phyloP scores from a whole-genome alignment of 805 yeast species.

The Yueomyces sp. region DNA sequence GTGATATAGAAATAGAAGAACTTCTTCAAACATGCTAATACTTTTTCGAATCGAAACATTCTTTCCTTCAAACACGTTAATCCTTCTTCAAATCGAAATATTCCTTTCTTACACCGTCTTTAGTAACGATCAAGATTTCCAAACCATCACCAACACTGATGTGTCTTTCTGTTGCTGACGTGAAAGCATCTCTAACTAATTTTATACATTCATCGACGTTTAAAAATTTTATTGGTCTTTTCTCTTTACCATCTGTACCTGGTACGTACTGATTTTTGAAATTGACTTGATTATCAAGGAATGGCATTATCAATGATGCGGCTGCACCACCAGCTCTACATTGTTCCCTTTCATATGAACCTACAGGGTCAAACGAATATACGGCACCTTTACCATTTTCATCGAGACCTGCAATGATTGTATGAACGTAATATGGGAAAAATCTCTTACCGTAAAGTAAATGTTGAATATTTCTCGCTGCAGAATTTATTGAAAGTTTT shows the following conservation, averaged over 20 bases:
- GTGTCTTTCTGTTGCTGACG: constrained; percentile 96
- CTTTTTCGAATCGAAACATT: neutral
- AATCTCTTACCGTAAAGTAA: constrained; percentile 83
- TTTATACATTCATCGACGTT: constrained; percentile 73
- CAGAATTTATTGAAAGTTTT: constrained; percentile 50
- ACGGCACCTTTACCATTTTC: constrained; percentile 81
- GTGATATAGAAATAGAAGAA: no score
- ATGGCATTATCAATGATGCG: constrained; percentile 91
- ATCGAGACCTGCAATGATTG: constrained; percentile 88
- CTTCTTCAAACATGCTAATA: neutral
- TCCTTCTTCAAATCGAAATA: constrained; percentile 82
- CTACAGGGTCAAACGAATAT: constrained; percentile 94
- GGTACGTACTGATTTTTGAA: constrained; percentile 89
- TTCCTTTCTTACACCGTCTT: constrained; percentile 81
- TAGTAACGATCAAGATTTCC: constrained; percentile 81
- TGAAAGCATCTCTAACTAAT: constrained; percentile 85
- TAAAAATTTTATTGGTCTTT: constrained; percentile 49
- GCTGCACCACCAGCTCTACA: constrained; percentile 99
- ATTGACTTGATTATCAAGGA: constrained; percentile 92
- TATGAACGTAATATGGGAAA: constrained; percentile 94
- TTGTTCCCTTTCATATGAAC: constrained; percentile 93
- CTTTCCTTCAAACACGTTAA: constrained; percentile 20
- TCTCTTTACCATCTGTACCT: constrained; percentile 51
- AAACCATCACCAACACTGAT: constrained; percentile 96
- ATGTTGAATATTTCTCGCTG: constrained; percentile 87